Evolutionary conservation across 2,329 filamentous ascomycete species (phyloP), one percentile per base, ranked within the genome.

Genomic region (Aspergillus japonicus): DNA sequence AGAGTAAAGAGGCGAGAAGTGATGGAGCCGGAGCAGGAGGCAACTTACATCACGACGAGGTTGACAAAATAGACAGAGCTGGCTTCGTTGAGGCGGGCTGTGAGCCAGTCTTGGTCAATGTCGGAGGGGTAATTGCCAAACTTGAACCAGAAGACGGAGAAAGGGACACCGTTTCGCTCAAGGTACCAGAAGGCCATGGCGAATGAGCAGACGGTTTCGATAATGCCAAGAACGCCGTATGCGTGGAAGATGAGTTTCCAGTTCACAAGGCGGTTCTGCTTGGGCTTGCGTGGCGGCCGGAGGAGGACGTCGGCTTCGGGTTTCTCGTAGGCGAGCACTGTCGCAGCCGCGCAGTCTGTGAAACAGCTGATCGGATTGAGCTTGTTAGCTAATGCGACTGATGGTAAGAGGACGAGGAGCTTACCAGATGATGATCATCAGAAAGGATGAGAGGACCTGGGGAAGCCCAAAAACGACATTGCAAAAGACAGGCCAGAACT

Each of bases 1-100:
- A 29, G 47, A 16, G 35, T 1, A 49, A 5, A 19, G 1, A 1
- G 16, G 7, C n/a, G 14, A 35, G 24, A 1, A 50, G 7, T 23
- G 21, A 8, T n/a, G 14, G 3, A 24, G 26, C 12, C n/a, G 16
- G 16, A 44, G 19, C 5, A 21, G 51, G 12, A 21, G n/a, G 26
- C 8, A 10, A 72, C 82, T 73, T 78, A 85, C 89, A 93, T 91
- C 52, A 93, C 87, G 2, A 94, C 90, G 23, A 94, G 78, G 60
- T 88, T 93, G 65, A 92, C 84, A 67, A 93, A 93, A 74, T 93
- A 93, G 61, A 94, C 87, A 16, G 87, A 89, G 42, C 85, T 88
- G 0, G 88, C 89, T 61, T 84, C 81, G 63, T 87, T 88, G 24
- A 89, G 76, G 62, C 84, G 81, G 29, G 78, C 73, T 0, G 75